Conservation (phyloP, 768 basidiomycete genomes). For the Lyophyllum atratum region DNA sequence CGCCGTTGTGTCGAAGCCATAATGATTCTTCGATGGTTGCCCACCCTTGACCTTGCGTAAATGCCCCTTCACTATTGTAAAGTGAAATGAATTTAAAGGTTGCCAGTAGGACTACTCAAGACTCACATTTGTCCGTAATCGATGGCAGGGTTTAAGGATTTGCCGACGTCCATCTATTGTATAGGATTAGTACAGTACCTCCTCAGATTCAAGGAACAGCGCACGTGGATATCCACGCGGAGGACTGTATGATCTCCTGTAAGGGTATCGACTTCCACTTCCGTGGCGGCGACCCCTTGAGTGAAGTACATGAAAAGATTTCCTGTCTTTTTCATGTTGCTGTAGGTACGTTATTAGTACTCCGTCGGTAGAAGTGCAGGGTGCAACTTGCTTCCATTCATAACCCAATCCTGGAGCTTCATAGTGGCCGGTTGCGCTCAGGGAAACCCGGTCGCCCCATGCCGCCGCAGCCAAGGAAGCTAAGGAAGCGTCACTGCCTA, state of each 20-base stretch:
- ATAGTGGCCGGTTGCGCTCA: constrained; percentile 16
- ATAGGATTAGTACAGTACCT: not conserved
- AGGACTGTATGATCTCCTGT: constrained; percentile 18
- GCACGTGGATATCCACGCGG: constrained; percentile 16
- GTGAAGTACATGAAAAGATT: constrained; percentile 19
- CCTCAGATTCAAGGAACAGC: not conserved
- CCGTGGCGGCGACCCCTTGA: constrained; percentile 17
- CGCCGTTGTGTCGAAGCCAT: constrained; percentile 18
- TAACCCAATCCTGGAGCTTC: constrained; percentile 14
- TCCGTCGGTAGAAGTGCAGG: not conserved
- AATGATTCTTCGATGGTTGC: constrained; percentile 17
- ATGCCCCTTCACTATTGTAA: constrained; percentile 13
- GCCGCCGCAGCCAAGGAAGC: constrained; percentile 13
- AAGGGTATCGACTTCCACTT: constrained; percentile 17
- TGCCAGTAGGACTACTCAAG: not conserved
- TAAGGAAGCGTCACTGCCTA: constrained; percentile 11
- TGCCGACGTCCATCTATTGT: constrained; percentile 17
- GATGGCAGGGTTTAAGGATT: constrained; percentile 17
- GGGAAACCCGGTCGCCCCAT: constrained; percentile 13
- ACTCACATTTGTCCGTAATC: constrained; percentile 18
- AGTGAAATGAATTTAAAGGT: not conserved
- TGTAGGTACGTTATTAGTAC: not conserved
- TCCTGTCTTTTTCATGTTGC: constrained; percentile 16
- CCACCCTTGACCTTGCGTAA: constrained; percentile 19
- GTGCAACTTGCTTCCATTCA: constrained; percentile 14